These are phyloP conservation scores for Leptosphaerulina australis DNA, from an alignment of 2,329 filamentous ascomycete genomes.

Conservation along the genomic window DNA sequence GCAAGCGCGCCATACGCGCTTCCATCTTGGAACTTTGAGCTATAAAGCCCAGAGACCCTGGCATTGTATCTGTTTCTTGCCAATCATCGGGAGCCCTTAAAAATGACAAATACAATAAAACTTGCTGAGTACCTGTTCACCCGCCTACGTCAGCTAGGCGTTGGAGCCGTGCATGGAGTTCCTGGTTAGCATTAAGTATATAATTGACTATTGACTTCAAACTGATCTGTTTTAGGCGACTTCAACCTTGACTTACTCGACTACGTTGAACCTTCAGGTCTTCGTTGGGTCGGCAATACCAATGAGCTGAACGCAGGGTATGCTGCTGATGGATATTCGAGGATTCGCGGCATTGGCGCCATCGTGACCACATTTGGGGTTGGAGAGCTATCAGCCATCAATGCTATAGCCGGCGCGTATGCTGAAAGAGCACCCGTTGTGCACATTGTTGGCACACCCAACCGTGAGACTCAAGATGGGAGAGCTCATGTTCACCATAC, in stretches of 20 bases:
- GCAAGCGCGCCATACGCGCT: background rate
- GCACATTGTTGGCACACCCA: conserved; percentile 63
- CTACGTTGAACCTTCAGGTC: conserved; percentile 42
- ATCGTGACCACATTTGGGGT: conserved; percentile 79
- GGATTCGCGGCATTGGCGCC: conserved; percentile 65
- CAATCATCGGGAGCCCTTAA: background rate
- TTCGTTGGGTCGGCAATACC: conserved; percentile 56
- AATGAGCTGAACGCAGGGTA: conserved; percentile 63
- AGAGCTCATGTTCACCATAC: conserved; percentile 67
- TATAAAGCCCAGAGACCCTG: too few relatives aligned
- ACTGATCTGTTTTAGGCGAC: conserved; percentile 23
- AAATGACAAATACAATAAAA: conserved; percentile 15
- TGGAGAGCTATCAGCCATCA: conserved; percentile 70
- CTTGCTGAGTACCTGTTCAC: conserved; percentile 34
- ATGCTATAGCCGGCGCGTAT: conserved; percentile 75
- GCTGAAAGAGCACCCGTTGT: conserved; percentile 73
- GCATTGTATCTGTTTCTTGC: too few relatives aligned
- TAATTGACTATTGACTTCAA: background rate
- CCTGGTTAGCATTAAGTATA: conserved; percentile 9
- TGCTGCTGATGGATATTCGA: conserved; percentile 61
- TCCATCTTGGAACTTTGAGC: too few relatives aligned
- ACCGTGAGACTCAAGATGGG: conserved; percentile 51
- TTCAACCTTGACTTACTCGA: conserved; percentile 45
- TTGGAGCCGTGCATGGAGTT: conserved; percentile 53
- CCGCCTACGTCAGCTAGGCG: conserved; percentile 48